Evolutionary conservation across 805 yeast genomes (phyloP).

Genomic region (Myxozyma sirexii): DNA sequence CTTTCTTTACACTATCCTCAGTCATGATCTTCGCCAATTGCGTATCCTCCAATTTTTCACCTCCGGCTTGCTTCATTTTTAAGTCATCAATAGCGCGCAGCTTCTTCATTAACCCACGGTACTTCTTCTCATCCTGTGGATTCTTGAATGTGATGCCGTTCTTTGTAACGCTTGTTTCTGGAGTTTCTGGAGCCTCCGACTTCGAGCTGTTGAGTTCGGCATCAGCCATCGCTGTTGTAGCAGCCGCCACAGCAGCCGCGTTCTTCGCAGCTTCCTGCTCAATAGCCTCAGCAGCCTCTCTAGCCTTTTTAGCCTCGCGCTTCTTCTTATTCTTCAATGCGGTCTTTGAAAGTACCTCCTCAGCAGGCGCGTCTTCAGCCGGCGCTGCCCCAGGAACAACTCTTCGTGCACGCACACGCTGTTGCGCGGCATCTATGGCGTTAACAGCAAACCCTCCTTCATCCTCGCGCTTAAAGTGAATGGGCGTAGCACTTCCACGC

Average conservation of each 20-base stretch:
- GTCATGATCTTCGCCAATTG: slow-evolving; percentile 87
- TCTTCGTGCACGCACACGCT: slow-evolving; percentile 21
- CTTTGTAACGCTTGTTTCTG: slow-evolving; percentile 19
- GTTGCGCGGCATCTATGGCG: slow-evolving; percentile 31
- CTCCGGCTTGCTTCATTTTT: slow-evolving; percentile 79
- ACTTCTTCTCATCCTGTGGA: slow-evolving; percentile 82
- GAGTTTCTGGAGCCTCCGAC: slow-evolving; percentile 58
- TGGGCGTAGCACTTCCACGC: slow-evolving; percentile 49
- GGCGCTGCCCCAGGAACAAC: slow-evolving; percentile 43
- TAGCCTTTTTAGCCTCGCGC: slow-evolving; percentile 55
- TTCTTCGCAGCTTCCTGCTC: slow-evolving; percentile 13
- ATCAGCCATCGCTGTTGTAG: slow-evolving; percentile 21
- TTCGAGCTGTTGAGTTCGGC: slow-evolving; percentile 45
- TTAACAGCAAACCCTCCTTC: slow-evolving; percentile 32
- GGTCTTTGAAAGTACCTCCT: slow-evolving; percentile 56
- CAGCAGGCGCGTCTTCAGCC: slow-evolving; percentile 46
- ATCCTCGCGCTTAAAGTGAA: slow-evolving; percentile 38
- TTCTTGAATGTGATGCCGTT: slow-evolving; percentile 21
- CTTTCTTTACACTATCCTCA: slow-evolving; percentile 77
- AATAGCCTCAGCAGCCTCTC: slow-evolving; percentile 22
- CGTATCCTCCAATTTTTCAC: slow-evolving; percentile 88
- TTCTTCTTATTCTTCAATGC: slow-evolving; percentile 77
- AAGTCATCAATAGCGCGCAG: slow-evolving; percentile 92
- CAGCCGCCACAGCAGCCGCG: slow-evolving; percentile 7
- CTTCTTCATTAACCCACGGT: slow-evolving; percentile 86